Base-by-base conservation (phyloP, 441 rosid species). In the Sinapis alba region DNA sequence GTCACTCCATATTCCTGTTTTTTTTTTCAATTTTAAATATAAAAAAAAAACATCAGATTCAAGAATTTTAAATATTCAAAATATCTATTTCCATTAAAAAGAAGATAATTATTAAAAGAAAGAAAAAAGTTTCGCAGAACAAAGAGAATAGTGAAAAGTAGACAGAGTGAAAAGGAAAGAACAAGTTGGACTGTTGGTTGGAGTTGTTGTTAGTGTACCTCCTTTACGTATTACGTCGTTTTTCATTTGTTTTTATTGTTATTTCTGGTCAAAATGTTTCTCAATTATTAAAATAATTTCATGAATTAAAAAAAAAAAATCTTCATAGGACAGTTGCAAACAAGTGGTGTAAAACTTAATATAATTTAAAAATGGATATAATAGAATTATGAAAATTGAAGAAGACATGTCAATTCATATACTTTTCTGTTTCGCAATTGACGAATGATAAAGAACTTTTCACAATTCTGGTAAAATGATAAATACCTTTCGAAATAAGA, bases 1-100 rank as follows among this genome's bases (percentile, higher is more conserved):
- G 79, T 85, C 26, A 86, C 84, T 64, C 81, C 90, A 73, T 86
- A 85, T 15, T 83, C 88, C 93, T 88, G 84, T 75, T 38, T 64
- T 34, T 21, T 1, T 34, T 34, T 34, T 6, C 6, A 30, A 0
- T 63, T 16, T 15, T 1, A 9, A 43, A 1, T 15, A n/a, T 13
- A 7, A 6, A 13, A 1, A 15, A 21, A n/a, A 21, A 11, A 56
- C 5, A 41, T 28, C 3, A 71, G 53, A 47, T 34, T 71, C 53
- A 45, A 18, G 9, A 3, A 62, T 68, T n/a, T 47, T 59, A 6
- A 12, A 61, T 50, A n/a, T 50, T 74, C 19, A 7, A 43, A 11
- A 28, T 6, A 11, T 20, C 0, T 56, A 3, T 74, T 66, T 16
- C 7, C 5, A 27, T 15, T 20, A 6, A 54, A 61, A 62, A 8